Evolutionary conservation across 805 yeast genomes (phyloP), one percentile per base, ranked within the genome.

Genomic region (Suhomyces pyralidae): DNA sequence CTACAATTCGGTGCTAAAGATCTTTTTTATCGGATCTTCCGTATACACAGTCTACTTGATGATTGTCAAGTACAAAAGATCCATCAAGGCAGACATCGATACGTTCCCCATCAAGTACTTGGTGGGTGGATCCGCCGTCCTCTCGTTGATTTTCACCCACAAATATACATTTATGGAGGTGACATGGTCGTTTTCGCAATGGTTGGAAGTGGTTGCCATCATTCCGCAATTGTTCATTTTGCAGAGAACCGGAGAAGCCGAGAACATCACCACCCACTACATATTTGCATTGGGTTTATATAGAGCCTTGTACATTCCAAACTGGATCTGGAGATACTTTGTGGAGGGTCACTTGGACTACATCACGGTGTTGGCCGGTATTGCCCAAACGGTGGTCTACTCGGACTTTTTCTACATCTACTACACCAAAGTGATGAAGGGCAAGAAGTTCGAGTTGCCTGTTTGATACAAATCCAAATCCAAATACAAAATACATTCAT

Each of bases 401-500:
- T 90, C 97, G 2, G 99, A 94, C 73, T 94, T 94, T 78, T 94
- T 94, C 74, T 94, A 90, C 73, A 79, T 94, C 58, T 94, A 94
- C 73, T 93, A 93, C 74, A 70, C 70, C 46, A 75, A 69, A 62
- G 97, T 94, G 49, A 76, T 91, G 76, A 84, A 86, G 67, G 96
- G 93, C 45, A 79, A 83, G 68, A 84, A 82, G 61, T 84, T 88
- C 60, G 86, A 84, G 59, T 78, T 93, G 60, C 96, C 96, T 6
- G 79, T 74, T 10, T 75, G 59, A 32, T 32, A n/a, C 17, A 26
- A 26, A 25, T n/a, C n/a, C n/a, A 22, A 1, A 22, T 4, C 2
- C 5, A 22, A 22, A 22, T 22, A 22, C 1, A 4, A 22, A 22
- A 22, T 22, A 22, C 25, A 22, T 26, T 26, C 3, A 26, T 26